Evolutionary conservation across 768 basidiomycete genomes (phyloP).

Genomic region (Mycena sanguinolenta): DNA sequence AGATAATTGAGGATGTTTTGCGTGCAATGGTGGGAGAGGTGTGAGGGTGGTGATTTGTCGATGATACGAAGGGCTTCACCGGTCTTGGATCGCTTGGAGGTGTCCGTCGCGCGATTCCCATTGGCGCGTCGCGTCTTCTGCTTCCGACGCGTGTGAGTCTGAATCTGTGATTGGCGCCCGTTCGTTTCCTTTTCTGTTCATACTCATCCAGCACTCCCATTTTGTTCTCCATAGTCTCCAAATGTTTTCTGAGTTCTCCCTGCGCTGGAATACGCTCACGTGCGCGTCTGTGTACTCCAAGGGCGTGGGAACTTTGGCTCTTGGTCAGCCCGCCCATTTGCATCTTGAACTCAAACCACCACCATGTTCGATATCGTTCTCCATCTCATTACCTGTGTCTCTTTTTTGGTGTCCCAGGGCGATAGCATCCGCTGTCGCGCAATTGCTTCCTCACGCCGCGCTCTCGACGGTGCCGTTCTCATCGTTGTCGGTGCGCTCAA

Average conservation of each 20-base stretch:
- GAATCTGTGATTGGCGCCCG: neutral
- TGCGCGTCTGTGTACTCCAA: neutral
- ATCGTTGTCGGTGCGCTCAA: neutral
- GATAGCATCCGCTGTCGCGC: neutral
- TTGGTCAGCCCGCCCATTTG: conserved; percentile 6
- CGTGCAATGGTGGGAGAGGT: too few relatives aligned
- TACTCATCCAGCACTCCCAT: conserved; percentile 12
- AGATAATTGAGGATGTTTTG: too few relatives aligned
- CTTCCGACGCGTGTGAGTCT: neutral
- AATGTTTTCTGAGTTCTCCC: too few relatives aligned
- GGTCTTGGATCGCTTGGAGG: too few relatives aligned
- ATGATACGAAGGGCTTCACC: too few relatives aligned
- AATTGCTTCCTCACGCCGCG: too few relatives aligned
- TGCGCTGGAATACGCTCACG: neutral
- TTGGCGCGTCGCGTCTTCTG: neutral
- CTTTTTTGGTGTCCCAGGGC: neutral
- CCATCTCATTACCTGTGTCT: neutral
- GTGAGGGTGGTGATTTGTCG: too few relatives aligned
- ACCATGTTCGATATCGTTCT: neutral
- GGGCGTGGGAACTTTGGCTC: conserved; percentile 4
- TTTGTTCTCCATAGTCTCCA: neutral
- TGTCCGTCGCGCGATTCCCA: too few relatives aligned
- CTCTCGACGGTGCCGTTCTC: neutral
- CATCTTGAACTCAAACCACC: neutral
- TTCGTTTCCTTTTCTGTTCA: conserved; percentile 4